A percentile compares a stretch with the other conserved stretches of the same genome.
phyloP scores from a whole-genome alignment of 1,284 basidiomycete genomes.

The Malassezia vespertilionis region DNA sequence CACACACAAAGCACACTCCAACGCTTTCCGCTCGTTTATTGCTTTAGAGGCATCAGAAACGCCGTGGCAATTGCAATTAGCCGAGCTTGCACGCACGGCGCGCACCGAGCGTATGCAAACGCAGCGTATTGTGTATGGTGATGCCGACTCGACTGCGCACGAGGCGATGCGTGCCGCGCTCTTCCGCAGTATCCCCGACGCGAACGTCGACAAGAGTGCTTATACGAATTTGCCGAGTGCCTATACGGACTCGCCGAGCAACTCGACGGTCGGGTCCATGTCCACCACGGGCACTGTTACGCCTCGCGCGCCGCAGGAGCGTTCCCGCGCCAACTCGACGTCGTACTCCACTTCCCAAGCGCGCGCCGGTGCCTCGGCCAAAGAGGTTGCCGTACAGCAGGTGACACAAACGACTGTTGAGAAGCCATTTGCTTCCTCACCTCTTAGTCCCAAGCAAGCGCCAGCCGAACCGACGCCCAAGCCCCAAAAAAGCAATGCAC shows the following conservation, averaged over 20 bases:
- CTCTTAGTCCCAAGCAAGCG: no score
- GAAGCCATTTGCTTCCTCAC: no score
- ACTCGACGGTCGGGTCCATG: not conserved
- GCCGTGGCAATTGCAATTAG: conserved; percentile 2
- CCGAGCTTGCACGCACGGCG: not conserved
- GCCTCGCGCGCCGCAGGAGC: not conserved
- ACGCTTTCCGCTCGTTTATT: conserved; percentile 6
- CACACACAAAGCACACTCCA: not conserved
- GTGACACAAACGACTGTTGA: no score
- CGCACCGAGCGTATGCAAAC: not conserved
- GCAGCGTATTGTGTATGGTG: not conserved
- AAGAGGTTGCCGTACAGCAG: no score
- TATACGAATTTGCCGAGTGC: no score
- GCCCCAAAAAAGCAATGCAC: no score
- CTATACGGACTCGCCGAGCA: not conserved
- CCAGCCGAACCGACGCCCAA: no score
- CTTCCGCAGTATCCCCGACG: not conserved
- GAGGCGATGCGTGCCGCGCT: not conserved
- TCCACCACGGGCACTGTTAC: conserved; percentile 8
- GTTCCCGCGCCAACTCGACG: conserved; percentile 9
- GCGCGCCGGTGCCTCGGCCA: not conserved
- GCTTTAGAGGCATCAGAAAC: not conserved
- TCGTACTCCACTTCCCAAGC: not conserved
- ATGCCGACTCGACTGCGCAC: no score
- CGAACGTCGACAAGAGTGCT: not conserved